Base-by-base conservation (phyloP, 257 asterid genomes). In the Solanum dulcamara region DNA sequence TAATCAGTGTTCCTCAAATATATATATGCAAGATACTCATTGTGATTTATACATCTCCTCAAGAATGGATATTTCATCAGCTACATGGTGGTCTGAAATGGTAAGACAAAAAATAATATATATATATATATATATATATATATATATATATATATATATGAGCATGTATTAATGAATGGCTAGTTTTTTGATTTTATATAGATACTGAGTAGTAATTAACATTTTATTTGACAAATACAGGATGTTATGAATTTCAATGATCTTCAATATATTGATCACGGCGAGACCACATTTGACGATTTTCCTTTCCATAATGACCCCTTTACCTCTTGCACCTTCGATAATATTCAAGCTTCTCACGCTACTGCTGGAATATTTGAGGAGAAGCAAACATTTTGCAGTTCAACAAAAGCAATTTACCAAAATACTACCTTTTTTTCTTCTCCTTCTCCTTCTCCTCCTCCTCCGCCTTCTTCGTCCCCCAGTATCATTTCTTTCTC, bases 71-170 rank as follows among this genome's bases (percentile, higher is more conserved):
- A 81, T 60, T 12, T 83, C 80, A 32, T 53, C 35, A 10, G 81
- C 44, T 22, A 50, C 66, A 10, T 82, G 84, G 86, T 48, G 67
- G 66, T 86, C 83, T 46, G 86, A 83, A 83, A 30, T 71, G 86
- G 88, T 86, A 83, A 82, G 86, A 35, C 60, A 14, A 67, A 14
- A 67, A 35, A 6, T 33, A 15, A 7, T 40, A 22, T 24, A 1
- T 12, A 10, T 35, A n/a, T n/a, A n/a, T n/a, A n/a, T n/a, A n/a
- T n/a, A n/a, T n/a, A n/a, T n/a, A n/a, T n/a, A n/a, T n/a, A n/a
- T n/a, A n/a, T n/a, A n/a, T n/a, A n/a, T n/a, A n/a, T n/a, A n/a
- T n/a, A n/a, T n/a, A n/a, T n/a, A n/a, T n/a, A n/a, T n/a, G n/a
- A n/a, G n/a, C n/a, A n/a, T n/a, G n/a, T n/a, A n/a, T n/a, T n/a